phyloP scores from a whole-genome alignment of 2,329 filamentous ascomycete genomes.

The Clarireedia homoeocarpa region DNA sequence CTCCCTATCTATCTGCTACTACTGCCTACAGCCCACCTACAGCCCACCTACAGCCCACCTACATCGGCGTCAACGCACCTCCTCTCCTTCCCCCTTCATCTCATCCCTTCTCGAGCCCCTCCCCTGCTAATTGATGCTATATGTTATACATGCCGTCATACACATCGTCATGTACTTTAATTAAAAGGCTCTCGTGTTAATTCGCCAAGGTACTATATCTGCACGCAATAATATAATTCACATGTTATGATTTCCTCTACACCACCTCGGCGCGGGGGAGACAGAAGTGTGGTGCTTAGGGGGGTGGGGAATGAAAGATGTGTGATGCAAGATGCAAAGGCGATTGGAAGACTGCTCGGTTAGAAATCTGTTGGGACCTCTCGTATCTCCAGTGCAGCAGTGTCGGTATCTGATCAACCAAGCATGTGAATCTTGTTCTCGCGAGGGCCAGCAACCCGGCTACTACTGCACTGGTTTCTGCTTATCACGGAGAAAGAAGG shows the following conservation, averaged over 20 bases:
- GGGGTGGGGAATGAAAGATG: neutral
- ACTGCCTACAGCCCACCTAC: too few relatives aligned
- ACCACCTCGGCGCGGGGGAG: neutral
- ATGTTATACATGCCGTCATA: neutral
- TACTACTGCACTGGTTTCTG: neutral
- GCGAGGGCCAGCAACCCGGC: neutral
- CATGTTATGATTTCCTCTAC: neutral
- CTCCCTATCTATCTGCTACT: too few relatives aligned
- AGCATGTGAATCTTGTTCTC: neutral
- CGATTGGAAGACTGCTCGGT: neutral
- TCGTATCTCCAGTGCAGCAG: neutral
- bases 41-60: too few relatives aligned
- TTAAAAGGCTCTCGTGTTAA: neutral
- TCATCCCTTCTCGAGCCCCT: neutral
- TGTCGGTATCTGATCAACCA: too few relatives aligned
- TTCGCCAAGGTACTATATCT: neutral
- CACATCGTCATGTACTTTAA: neutral
- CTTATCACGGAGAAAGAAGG: too few relatives aligned
- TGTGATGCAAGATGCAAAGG: neutral
- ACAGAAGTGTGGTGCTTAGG: neutral
- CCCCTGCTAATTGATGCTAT: too few relatives aligned
- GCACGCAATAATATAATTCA: neutral
- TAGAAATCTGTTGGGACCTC: slow-evolving; percentile 1
- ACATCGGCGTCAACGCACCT: too few relatives aligned
- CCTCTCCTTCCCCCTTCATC: too few relatives aligned